These are phyloP conservation scores for Fomitopsis palustris DNA, from an alignment of 1,284 basidiomycete genomes.

Conservation along the genomic window DNA sequence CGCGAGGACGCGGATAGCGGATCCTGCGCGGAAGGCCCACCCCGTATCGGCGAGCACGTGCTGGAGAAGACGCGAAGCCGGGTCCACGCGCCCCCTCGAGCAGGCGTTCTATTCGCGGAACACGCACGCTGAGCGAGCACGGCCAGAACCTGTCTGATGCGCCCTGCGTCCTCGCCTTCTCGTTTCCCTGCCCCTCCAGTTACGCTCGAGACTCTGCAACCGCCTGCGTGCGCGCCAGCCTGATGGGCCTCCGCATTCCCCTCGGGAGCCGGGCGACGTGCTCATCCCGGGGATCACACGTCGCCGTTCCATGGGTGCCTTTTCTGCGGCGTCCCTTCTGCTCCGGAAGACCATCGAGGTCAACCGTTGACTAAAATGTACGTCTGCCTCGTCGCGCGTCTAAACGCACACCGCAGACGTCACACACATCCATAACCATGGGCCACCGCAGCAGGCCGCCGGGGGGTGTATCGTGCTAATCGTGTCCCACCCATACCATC, in stretches of 20 bases:
- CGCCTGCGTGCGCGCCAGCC: neutral
- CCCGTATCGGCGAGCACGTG: neutral
- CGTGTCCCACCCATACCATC: neutral
- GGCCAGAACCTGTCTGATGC: neutral
- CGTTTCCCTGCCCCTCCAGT: neutral
- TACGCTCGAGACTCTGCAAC: neutral
- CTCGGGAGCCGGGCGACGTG: neutral
- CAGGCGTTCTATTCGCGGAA: neutral
- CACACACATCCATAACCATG: neutral
- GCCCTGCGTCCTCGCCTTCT: neutral
- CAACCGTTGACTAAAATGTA: no score
- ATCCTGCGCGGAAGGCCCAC: neutral
- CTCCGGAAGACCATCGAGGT: neutral
- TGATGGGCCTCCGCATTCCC: neutral
- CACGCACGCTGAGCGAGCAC: neutral
- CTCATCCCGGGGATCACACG: neutral
- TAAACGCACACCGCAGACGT: neutral
- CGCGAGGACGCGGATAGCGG: neutral
- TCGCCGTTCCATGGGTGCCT: neutral
- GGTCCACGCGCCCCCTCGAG: neutral
- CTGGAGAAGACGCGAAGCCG: neutral
- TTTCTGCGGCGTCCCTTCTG: neutral
- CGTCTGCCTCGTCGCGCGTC: neutral
- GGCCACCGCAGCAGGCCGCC: neutral
- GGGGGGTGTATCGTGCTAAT: neutral